Conservation (phyloP, 2,329 filamentous ascomycete genomes). For the Aureobasidium zeae region DNA sequence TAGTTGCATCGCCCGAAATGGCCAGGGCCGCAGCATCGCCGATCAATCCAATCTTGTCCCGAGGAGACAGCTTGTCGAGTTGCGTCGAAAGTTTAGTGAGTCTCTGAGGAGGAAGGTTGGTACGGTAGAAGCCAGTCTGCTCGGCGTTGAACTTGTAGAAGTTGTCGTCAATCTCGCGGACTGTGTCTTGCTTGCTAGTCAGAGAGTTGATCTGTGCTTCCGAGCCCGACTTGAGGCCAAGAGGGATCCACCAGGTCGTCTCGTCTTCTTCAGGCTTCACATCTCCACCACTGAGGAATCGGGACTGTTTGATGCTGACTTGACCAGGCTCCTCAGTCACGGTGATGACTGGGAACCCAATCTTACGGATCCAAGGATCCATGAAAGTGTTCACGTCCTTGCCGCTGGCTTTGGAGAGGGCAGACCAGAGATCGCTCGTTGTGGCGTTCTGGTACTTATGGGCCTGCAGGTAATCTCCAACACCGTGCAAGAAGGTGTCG, state of each 20-base stretch:
- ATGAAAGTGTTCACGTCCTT: constrained; percentile 81
- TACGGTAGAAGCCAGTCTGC: constrained; percentile 82
- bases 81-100: constrained; percentile 71
- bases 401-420: constrained; percentile 77
- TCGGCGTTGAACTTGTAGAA: constrained; percentile 95
- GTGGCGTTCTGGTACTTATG: constrained; percentile 86
- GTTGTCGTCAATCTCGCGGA: constrained; percentile 61
- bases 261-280: constrained; percentile 83
- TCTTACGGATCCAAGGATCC: constrained; percentile 90
- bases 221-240: constrained; percentile 70
- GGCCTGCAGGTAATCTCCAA: constrained; percentile 78
- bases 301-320: constrained; percentile 72
- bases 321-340: constrained; percentile 75
- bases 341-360: constrained; percentile 86
- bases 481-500: constrained; percentile 81
- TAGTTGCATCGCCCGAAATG: constrained; percentile 75
- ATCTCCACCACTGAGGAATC: constrained; percentile 87
- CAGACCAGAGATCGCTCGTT: constrained; percentile 83
- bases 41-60: constrained; percentile 88
- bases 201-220: constrained; percentile 59
- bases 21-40: constrained; percentile 85
- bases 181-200: constrained; percentile 64
- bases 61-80: constrained; percentile 63
- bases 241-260: constrained; percentile 91
- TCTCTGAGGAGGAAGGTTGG: constrained; percentile 81